Conservation (phyloP, 305 asterid species). For the Fraxinus paxiana region DNA sequence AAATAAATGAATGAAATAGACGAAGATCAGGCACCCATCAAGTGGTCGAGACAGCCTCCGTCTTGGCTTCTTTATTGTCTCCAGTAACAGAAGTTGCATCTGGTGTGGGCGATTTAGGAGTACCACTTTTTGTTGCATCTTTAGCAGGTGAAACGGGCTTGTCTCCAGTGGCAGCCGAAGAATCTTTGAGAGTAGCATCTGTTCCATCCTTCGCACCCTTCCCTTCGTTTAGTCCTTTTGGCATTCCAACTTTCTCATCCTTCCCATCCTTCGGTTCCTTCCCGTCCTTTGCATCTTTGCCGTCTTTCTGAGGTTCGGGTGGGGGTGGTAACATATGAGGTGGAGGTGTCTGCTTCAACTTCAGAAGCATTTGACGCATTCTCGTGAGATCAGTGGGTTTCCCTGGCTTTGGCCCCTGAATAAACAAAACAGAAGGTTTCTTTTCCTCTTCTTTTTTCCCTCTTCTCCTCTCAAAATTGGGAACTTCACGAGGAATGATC, state of each 20-base stretch:
- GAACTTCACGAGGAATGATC: constrained; percentile 74
- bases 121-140: constrained; percentile 20
- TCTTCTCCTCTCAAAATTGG: constrained; percentile 55
- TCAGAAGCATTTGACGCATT: constrained; percentile 71
- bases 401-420: constrained; percentile 93
- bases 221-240: constrained; percentile 15
- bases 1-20: not conserved
- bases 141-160: constrained; percentile 27
- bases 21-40: not conserved
- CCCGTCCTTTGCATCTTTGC: constrained; percentile 5
- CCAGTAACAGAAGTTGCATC: constrained; percentile 28
- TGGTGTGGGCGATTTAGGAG: constrained; percentile 28
- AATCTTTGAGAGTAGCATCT: constrained; percentile 12
- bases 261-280: constrained; percentile 13
- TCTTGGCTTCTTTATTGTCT: not conserved
- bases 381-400: constrained; percentile 82
- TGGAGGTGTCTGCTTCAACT: constrained; percentile 64
- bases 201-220: constrained; percentile 13
- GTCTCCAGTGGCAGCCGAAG: constrained; percentile 15
- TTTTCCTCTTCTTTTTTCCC: constrained; percentile 56
- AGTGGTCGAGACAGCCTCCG: not conserved
- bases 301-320: constrained; percentile 17
- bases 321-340: constrained; percentile 6
- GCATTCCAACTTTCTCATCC: constrained; percentile 24
- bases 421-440: constrained; percentile 57